Evolutionary conservation across 805 yeast genomes (phyloP), one percentile per base, ranked within the genome.

Genomic region (Helenozyma baotianmanensis): DNA sequence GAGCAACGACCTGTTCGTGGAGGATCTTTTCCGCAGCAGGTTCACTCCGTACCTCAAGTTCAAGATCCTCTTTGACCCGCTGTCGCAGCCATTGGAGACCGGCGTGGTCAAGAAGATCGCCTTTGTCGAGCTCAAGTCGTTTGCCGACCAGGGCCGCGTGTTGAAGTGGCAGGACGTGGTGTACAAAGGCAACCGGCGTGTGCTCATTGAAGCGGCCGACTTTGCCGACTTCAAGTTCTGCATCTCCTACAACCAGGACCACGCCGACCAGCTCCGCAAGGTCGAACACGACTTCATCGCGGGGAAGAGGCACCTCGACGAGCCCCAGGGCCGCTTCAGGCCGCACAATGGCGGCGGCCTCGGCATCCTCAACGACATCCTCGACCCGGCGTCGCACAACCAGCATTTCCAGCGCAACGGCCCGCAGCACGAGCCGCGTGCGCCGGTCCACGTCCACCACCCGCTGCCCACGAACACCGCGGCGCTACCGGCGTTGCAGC

Each of bases 91-190:
- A 6, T 51, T 70, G 39, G 62, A 62, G 14, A 52, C 61, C 9
- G 58, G 54, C 34, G 36, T 58, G 23, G 60, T 64, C 25, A 72
- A 64, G 42, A 80, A 78, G 48, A 77, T 82, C 17, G 78, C 85
- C 2, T 78, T 82, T 54, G 78, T 78, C 1, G 82, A 80, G 40
- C 52, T 81, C 39, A 50, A 54, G n/a, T 56, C 71, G 6, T 57
- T 63, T n/a, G 60, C 62, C 8, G 80, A 78, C 24, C 60, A 80
- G 47, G 67, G 67, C 27, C 78, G 75, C 43, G 82, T 74, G 19
- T 52, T 78, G 33, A 80, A 76, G 50, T 78, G 85, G 78, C 71
- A 59, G 30, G 87, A 80, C 48, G 55, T 81, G 21, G 69, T 62
- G 45, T 64, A 76, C 64, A 52, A 51, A 31, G 65, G 62, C n/a